A percentile compares a stretch with the other conserved stretches of the same genome.
Evolutionary conservation across 345 rosid species (phyloP).

Genomic region (Brassica rapa): DNA sequence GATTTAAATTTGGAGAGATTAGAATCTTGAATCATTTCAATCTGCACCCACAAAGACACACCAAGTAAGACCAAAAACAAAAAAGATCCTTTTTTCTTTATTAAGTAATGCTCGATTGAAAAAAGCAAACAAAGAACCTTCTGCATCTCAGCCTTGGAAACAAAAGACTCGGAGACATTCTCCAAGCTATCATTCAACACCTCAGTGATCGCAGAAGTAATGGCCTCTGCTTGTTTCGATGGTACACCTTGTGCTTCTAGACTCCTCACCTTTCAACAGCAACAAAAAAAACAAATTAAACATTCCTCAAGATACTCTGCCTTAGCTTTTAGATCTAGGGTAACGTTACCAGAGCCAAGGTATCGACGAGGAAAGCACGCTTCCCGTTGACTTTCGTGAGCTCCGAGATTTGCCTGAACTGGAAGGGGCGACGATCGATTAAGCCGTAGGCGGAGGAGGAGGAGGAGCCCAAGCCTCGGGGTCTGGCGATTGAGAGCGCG

Average conservation of each 20-base stretch:
- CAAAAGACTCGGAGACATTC: conserved; percentile 77
- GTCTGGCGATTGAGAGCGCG: conserved; percentile 31
- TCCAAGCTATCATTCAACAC: conserved; percentile 92
- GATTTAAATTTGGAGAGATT: conserved; percentile 83
- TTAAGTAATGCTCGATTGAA: no score
- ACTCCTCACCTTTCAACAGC: conserved; percentile 63
- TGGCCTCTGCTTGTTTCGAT: conserved; percentile 90
- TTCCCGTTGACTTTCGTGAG: conserved; percentile 63
- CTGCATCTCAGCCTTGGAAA: conserved; percentile 85
- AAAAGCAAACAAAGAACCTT: conserved; percentile 47
- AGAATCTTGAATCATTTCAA: conserved; percentile 76
- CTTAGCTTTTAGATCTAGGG: background rate
- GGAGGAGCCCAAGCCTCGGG: conserved; percentile 31
- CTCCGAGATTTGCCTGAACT: conserved; percentile 55
- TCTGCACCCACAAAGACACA: conserved; percentile 42
- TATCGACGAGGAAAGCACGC: conserved; percentile 89
- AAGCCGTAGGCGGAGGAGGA: conserved; percentile 3
- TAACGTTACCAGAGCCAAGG: conserved; percentile 72
- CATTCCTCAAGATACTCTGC: background rate
- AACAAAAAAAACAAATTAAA: background rate
- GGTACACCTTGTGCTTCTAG: conserved; percentile 91
- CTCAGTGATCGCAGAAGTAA: conserved; percentile 80
- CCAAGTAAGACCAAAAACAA: background rate
- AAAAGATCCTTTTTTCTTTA: no score
- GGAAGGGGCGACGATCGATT: conserved; percentile 21